phyloP scores from a whole-genome alignment of 2,329 filamentous ascomycete species.

The Fusarium subtropicale region DNA sequence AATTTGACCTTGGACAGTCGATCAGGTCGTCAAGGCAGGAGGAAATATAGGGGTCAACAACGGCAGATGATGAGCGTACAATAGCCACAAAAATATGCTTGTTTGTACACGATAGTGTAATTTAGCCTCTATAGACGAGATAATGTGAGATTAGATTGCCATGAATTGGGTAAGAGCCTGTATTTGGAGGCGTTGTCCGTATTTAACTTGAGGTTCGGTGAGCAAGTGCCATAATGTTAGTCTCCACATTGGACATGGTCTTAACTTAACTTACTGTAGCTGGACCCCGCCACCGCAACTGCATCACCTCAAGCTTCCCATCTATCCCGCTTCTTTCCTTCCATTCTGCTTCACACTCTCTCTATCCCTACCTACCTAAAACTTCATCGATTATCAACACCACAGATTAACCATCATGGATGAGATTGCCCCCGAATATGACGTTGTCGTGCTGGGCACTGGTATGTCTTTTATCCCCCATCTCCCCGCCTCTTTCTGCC shows the following conservation, averaged over 20 bases:
- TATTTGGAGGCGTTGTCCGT: conserved; percentile 22
- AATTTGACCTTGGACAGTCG: conserved; percentile 26
- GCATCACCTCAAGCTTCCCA: conserved; percentile 43
- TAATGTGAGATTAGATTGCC: conserved; percentile 25
- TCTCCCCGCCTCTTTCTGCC: conserved; percentile 30
- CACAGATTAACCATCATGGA: conserved; percentile 72
- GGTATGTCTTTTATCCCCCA: conserved; percentile 68
- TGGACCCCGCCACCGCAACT: conserved; percentile 46
- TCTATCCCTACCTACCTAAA: conserved; percentile 12
- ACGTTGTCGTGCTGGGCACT: conserved; percentile 98
- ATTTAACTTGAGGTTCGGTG: conserved; percentile 17
- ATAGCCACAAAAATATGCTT: conserved; percentile 3
- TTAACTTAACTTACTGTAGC: conserved; percentile 46
- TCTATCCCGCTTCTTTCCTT: conserved; percentile 38
- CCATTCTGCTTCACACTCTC: conserved; percentile 5
- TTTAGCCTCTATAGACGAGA: conserved; percentile 25
- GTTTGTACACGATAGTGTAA: conserved; percentile 19
- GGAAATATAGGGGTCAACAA: conserved; percentile 14
- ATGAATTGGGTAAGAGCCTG: conserved; percentile 37
- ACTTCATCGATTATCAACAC: conserved; percentile 21
- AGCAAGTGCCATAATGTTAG: conserved; percentile 18
- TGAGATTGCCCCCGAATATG: conserved; percentile 98
- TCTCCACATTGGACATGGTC: conserved; percentile 41
- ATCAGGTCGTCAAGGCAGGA: neutral
- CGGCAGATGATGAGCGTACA: conserved; percentile 3